These are phyloP conservation scores for Kluyveromyces siamensis DNA, from an alignment of 805 yeast species.

Conservation along the genomic window DNA sequence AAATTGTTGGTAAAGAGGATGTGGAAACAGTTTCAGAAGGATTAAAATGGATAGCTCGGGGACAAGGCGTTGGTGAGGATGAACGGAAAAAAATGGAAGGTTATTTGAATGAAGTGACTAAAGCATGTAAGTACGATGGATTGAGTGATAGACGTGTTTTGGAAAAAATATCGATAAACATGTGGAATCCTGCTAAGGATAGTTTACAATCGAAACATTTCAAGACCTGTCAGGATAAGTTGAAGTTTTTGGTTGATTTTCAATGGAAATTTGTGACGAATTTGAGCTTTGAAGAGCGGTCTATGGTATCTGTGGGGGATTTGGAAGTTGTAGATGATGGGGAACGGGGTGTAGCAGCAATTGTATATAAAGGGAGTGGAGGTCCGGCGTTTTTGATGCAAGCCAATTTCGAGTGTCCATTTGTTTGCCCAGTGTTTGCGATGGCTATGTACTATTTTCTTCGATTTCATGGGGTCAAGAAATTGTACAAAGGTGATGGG, in stretches of 20 bases:
- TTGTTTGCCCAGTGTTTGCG: slow-evolving; percentile 23
- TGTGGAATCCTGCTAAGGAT: slow-evolving; percentile 23
- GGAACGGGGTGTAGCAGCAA: slow-evolving; percentile 4
- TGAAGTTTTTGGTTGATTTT: slow-evolving; percentile 24
- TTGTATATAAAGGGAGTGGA: slow-evolving; percentile 2
- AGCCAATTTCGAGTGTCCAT: slow-evolving; percentile 12
- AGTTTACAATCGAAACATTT: slow-evolving; percentile 19
- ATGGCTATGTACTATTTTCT: slow-evolving; percentile 23
- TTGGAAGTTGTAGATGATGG: slow-evolving; percentile 5
- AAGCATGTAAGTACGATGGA: neutral
- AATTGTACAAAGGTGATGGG: slow-evolving; percentile 21
- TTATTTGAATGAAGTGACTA: neutral
- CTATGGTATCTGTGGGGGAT: slow-evolving; percentile 15
- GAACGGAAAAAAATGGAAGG: neutral
- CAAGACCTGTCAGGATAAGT: slow-evolving; percentile 20
- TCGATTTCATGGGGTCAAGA: slow-evolving; percentile 24
- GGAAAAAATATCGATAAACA: slow-evolving; percentile 19
- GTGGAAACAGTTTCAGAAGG: neutral
- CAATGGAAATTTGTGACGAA: slow-evolving; percentile 20
- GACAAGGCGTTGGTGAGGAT: neutral
- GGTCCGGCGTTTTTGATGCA: neutral
- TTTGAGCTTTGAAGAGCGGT: slow-evolving; percentile 17
- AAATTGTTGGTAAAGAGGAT: neutral
- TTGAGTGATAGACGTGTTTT: neutral
- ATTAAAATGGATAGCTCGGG: neutral